These are phyloP conservation scores for Colletotrichum theobromicola DNA, from an alignment of 2,329 filamentous ascomycete genomes.

Conservation along the genomic window DNA sequence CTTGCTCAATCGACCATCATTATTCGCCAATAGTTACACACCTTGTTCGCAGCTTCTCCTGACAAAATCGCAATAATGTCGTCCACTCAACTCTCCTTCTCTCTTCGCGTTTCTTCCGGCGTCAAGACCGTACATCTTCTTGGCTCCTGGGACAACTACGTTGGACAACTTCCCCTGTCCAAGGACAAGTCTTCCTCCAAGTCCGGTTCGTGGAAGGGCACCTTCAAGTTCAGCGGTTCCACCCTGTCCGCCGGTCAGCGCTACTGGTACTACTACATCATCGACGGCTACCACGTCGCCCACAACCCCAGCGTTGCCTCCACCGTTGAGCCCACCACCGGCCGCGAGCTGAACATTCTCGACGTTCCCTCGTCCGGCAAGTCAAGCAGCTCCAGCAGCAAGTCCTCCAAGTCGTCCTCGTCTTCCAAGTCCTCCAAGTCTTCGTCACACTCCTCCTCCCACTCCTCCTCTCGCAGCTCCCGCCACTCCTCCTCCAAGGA, in stretches of 20 bases:
- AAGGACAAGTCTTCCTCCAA: constrained; percentile 85
- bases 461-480: constrained; percentile 47
- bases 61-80: constrained; percentile 69
- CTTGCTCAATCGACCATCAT: constrained; percentile 55
- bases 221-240: constrained; percentile 90
- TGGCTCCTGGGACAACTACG: constrained; percentile 98
- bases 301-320: constrained; percentile 92
- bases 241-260: constrained; percentile 87
- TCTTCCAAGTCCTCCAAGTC: constrained; percentile 46
- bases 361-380: constrained; percentile 72
- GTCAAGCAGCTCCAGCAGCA: constrained; percentile 38
- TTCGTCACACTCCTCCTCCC: constrained; percentile 50
- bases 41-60: constrained; percentile 34
- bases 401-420: constrained; percentile 34
- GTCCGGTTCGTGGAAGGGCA: constrained; percentile 91
- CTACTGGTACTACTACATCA: constrained; percentile 99
- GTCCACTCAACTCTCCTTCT: constrained; percentile 92
- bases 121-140: constrained; percentile 98
- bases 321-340: constrained; percentile 93
- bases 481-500: constrained; percentile 39
- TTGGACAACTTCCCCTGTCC: constrained; percentile 90
- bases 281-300: constrained; percentile 97
- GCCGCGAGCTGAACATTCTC: constrained; percentile 96
- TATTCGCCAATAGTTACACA: constrained; percentile 7
- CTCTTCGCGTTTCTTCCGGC: constrained; percentile 92